Percentiles rank a stretch among this genome's conserved stretches.
Conservation (phyloP, 768 basidiomycete species). For the Boletales sp. region DNA sequence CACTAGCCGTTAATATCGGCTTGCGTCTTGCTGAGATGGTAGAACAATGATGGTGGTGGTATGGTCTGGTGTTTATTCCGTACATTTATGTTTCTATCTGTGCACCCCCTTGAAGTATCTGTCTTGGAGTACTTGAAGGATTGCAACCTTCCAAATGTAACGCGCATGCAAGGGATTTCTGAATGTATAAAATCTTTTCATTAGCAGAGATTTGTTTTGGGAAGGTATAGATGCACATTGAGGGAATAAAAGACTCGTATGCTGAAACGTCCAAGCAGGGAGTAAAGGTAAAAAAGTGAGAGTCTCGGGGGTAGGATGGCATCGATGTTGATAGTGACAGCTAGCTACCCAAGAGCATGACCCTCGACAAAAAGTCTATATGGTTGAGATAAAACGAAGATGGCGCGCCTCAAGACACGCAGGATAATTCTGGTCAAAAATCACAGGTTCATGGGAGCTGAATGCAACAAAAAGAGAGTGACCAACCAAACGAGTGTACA, state of each 20-base stretch:
- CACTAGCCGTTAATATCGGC: slow-evolving; percentile 72
- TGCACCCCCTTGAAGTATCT: neutral
- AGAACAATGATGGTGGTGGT: slow-evolving; percentile 1
- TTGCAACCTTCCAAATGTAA: neutral
- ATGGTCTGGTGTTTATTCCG: neutral
- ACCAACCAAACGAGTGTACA: slow-evolving; percentile 28
- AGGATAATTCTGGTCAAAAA: slow-evolving; percentile 10
- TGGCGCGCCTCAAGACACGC: slow-evolving; percentile 8
- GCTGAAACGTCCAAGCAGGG: slow-evolving; percentile 19
- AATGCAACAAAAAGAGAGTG: slow-evolving; percentile 3
- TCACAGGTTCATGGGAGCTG: slow-evolving; percentile 8
- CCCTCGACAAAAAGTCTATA: slow-evolving; percentile 22
- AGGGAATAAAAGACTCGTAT: slow-evolving; percentile 22
- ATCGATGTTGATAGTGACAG: slow-evolving; percentile 9
- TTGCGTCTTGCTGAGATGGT: slow-evolving; percentile 59
- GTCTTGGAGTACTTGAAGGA: too few species aligned
- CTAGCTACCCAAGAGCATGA: slow-evolving; percentile 15
- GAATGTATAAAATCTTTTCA: slow-evolving; percentile 18
- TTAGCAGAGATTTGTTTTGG: slow-evolving; percentile 20
- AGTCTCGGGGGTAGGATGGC: slow-evolving; percentile 9
- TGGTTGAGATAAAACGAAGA: slow-evolving; percentile 15
- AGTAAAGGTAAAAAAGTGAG: neutral
- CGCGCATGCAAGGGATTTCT: neutral
- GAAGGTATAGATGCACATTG: slow-evolving; percentile 24
- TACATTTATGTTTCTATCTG: neutral